phyloP scores from a whole-genome alignment of 257 asterid genomes.

The Ilex aquifolium region DNA sequence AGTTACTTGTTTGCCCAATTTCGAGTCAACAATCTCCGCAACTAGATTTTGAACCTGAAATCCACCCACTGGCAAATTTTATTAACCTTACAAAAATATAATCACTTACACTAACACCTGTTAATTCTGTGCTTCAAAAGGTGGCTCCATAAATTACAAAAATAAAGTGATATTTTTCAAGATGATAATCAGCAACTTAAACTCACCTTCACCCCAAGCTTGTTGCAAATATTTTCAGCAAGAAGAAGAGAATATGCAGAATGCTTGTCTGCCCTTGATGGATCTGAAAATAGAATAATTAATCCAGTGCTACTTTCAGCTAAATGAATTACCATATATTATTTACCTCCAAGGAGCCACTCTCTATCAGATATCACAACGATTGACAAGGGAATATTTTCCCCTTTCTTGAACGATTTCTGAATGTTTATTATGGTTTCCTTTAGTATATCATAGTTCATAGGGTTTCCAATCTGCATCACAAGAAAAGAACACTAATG shows the following conservation, averaged over 20 bases:
- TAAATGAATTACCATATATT: constrained; percentile 6
- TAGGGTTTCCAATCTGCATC: constrained; percentile 83
- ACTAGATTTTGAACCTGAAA: constrained; percentile 88
- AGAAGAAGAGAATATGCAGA: constrained; percentile 90
- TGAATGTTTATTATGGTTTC: constrained; percentile 58
- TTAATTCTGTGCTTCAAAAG: too few species aligned
- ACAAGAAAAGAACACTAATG: constrained; percentile 13
- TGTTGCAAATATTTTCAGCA: constrained; percentile 82
- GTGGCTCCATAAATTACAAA: too few species aligned
- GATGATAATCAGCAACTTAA: background rate
- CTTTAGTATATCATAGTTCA: constrained; percentile 74
- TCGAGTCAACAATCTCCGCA: constrained; percentile 84
- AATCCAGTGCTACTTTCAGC: constrained; percentile 4
- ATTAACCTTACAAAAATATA: background rate
- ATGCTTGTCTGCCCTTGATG: constrained; percentile 83
- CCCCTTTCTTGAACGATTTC: constrained; percentile 45
- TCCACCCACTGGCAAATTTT: constrained; percentile 3
- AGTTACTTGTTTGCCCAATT: constrained; percentile 85
- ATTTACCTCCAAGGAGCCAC: constrained; percentile 87
- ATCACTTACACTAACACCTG: too few species aligned
- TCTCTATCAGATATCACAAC: constrained; percentile 87
- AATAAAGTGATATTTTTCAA: too few species aligned
- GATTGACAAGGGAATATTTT: constrained; percentile 65
- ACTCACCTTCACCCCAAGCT: constrained; percentile 73
- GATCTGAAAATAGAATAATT: constrained; percentile 39